phyloP scores from a whole-genome alignment of 495 filamentous ascomycete species.

The Annulohypoxylon moriforme region DNA sequence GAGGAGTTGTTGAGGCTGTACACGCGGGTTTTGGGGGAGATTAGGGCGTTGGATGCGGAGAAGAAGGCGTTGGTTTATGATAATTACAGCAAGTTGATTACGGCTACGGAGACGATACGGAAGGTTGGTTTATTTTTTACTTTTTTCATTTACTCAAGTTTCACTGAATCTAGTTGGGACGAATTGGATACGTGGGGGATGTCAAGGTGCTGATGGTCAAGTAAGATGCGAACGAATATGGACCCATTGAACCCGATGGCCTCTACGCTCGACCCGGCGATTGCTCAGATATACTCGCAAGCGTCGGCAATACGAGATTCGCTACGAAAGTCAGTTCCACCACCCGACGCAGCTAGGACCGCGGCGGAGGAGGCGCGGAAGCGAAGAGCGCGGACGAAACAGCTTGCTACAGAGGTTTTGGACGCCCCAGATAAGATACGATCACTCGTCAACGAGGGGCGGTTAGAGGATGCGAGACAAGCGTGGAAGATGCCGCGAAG shows the following conservation, averaged over 20 bases:
- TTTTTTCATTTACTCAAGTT: neutral
- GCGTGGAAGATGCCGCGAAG: slow-evolving; percentile 68
- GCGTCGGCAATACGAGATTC: slow-evolving; percentile 71
- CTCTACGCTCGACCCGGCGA: slow-evolving; percentile 77
- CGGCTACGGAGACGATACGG: slow-evolving; percentile 93
- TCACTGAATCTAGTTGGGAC: neutral
- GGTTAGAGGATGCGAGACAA: slow-evolving; percentile 67
- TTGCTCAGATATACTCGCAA: slow-evolving; percentile 83
- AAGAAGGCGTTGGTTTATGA: slow-evolving; percentile 97
- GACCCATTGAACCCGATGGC: slow-evolving; percentile 76
- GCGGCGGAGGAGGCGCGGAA: slow-evolving; percentile 48
- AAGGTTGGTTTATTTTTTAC: slow-evolving; percentile 58
- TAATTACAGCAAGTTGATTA: slow-evolving; percentile 96
- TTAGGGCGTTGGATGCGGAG: slow-evolving; percentile 90
- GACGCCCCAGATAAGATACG: slow-evolving; percentile 69
- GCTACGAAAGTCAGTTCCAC: slow-evolving; percentile 57
- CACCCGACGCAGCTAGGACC: slow-evolving; percentile 48
- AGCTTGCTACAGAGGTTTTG: slow-evolving; percentile 79
- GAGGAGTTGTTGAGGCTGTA: slow-evolving; percentile 73
- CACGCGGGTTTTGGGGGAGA: slow-evolving; percentile 76
- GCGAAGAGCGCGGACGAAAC: slow-evolving; percentile 65
- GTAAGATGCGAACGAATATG: slow-evolving; percentile 77
- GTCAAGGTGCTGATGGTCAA: slow-evolving; percentile 9
- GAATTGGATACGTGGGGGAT: neutral
- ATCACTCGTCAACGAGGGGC: slow-evolving; percentile 70